Evolutionary conservation across 2,329 filamentous ascomycete species (phyloP).

Genomic region (Pseudogymnoascus sp.): DNA sequence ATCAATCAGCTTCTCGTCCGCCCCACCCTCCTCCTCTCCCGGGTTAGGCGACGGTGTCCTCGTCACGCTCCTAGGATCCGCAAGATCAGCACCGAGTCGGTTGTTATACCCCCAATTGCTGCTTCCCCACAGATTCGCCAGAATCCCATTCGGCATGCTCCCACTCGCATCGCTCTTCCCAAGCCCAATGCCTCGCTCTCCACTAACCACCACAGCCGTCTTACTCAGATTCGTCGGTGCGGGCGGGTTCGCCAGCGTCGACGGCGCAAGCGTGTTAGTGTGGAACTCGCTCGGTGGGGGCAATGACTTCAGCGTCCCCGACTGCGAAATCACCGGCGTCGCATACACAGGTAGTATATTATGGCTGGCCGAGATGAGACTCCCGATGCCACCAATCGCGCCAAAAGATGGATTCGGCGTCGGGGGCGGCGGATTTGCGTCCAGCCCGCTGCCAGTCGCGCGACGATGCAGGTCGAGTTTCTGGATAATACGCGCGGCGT

Average conservation of each 20-base stretch:
- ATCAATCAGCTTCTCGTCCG: neutral
- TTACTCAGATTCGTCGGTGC: conserved; percentile 80
- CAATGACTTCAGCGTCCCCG: conserved; percentile 24
- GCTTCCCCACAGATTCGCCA: conserved; percentile 92
- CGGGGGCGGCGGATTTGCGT: conserved; percentile 27
- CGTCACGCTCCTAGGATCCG: neutral
- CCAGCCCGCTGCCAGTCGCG: conserved; percentile 47
- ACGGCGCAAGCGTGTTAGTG: conserved; percentile 64
- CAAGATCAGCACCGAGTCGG: conserved; percentile 31
- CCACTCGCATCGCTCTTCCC: conserved; percentile 55
- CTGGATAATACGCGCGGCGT: conserved; percentile 82
- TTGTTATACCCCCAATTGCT: conserved; percentile 70
- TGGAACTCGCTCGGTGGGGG: conserved; percentile 36
- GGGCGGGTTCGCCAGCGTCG: conserved; percentile 75
- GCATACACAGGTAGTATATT: conserved; percentile 62
- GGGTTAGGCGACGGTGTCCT: neutral
- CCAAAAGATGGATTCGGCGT: conserved; percentile 30
- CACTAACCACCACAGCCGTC: conserved; percentile 71
- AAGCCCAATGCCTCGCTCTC: conserved; percentile 61
- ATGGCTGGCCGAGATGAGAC: conserved; percentile 78
- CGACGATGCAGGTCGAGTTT: conserved; percentile 87
- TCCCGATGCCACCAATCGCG: conserved; percentile 63
- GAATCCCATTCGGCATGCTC: conserved; percentile 71
- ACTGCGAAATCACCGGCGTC: conserved; percentile 25
- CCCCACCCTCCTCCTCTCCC: neutral